Evolutionary conservation across 1,284 basidiomycete species (phyloP), one percentile per base, ranked within the genome.

Genomic region (Tilletia horrida): DNA sequence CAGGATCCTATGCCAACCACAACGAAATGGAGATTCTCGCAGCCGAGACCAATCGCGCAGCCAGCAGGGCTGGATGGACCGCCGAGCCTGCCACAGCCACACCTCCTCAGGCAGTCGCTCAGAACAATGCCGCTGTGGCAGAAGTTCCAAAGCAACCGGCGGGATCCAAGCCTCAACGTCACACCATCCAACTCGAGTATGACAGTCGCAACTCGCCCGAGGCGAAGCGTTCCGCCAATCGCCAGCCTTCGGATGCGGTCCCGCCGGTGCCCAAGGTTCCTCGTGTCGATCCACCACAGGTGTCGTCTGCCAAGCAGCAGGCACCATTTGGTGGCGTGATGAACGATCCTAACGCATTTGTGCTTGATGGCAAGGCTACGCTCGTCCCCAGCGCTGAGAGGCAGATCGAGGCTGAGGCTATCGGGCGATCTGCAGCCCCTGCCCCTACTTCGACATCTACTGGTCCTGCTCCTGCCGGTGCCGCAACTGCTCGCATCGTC

Each of bases 171-270:
- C 67, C 70, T 42, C 77, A 79, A 69, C 69, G 76, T 27, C 77
- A 79, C 69, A 79, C 77, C 1, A 74, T 79, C 50, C 77, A 79
- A 71, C 71, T 79, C 66, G 77, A 79, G 66, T 79, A 79, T 62
- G 69, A 72, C 31, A 59, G 55, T 35, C 55, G 55, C 27, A 59
- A 25, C 16, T 59, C 63, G 69, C 65, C 65, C 67, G 71, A 29
- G 21, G 42, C 45, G 43, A 25, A 63, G 13, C 43, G 25, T 3
- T 42, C 57, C 1, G 55, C 55, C 11, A 40, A 40, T 11, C 35
- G 35, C 35, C 35, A 40, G 31, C 27, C 23, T 14, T 4, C 29
- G 4, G 27, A 59, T 21, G 31, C 31, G 7, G 29, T 55, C 3
- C 65, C 65, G 2, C 65, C 65, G 6, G 59, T 66, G 18, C 65